phyloP scores from a whole-genome alignment of 441 rosid genomes.

The Metrosideros polymorpha region DNA sequence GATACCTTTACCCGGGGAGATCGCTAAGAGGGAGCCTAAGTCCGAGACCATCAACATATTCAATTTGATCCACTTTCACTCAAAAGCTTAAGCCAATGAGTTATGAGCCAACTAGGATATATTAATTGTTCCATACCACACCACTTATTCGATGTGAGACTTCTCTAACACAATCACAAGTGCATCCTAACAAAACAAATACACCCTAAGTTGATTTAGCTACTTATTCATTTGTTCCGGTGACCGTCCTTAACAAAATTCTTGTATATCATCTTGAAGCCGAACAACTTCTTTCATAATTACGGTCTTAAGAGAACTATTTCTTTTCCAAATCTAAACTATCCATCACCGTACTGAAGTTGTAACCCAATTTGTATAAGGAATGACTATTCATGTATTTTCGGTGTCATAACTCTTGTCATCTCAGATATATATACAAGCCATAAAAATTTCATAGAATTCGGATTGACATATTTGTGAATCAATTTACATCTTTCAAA shows the following conservation, averaged over 20 bases:
- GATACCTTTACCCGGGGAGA: too few species aligned
- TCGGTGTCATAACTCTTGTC: not conserved
- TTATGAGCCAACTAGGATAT: too few species aligned
- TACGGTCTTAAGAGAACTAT: not conserved
- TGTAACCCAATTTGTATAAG: not conserved
- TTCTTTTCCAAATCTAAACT: not conserved
- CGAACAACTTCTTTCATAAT: not conserved
- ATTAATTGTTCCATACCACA: too few species aligned
- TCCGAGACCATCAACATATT: too few species aligned
- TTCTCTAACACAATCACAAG: too few species aligned
- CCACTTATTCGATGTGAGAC: too few species aligned
- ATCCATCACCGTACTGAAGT: not conserved
- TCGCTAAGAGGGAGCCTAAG: too few species aligned
- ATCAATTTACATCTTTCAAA: not conserved
- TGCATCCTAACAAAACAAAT: too few species aligned
- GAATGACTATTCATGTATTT: not conserved
- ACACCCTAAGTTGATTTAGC: not conserved
- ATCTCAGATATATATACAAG: not conserved
- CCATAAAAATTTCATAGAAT: not conserved
- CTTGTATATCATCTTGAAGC: not conserved
- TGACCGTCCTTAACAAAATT: not conserved
- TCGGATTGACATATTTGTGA: not conserved
- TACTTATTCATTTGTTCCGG: not conserved
- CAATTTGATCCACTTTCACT: too few species aligned
- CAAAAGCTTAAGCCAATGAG: too few species aligned